These are phyloP conservation scores for Panicum miliaceum DNA, from an alignment of 176 grass and related monocot genomes.

Conservation along the genomic window DNA sequence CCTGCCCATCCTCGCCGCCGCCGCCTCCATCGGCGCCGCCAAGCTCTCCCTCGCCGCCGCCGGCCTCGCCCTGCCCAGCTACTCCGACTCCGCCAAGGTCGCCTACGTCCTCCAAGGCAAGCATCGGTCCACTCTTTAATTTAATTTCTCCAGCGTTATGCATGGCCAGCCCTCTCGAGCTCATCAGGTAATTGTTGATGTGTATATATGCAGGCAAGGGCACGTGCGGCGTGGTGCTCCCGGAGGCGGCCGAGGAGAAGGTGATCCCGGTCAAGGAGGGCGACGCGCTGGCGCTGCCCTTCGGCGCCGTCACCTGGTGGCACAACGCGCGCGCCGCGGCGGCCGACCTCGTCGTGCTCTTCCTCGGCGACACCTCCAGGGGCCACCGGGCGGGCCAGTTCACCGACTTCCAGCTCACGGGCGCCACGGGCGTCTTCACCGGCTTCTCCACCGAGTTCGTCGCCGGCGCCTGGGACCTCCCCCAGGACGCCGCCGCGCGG, in stretches of 20 bases:
- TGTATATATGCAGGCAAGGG: slow-evolving; percentile 17
- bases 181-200: too few species aligned
- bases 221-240: slow-evolving; percentile 51
- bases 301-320: slow-evolving; percentile 76
- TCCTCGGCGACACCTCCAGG: slow-evolving; percentile 79
- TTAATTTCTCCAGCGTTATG: too few species aligned
- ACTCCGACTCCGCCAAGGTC: slow-evolving; percentile 84
- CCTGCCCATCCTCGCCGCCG: slow-evolving; percentile 71
- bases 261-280: slow-evolving; percentile 67
- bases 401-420: slow-evolving; percentile 69
- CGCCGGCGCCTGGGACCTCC: slow-evolving; percentile 67
- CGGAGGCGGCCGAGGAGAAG: slow-evolving; percentile 67
- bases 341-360: slow-evolving; percentile 60
- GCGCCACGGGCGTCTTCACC: slow-evolving; percentile 70
- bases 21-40: slow-evolving; percentile 72
- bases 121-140: not conserved
- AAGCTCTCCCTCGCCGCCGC: slow-evolving; percentile 62
- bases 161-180: too few species aligned
- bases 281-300: slow-evolving; percentile 72
- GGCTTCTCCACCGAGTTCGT: slow-evolving; percentile 77
- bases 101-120: slow-evolving; percentile 72
- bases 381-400: slow-evolving; percentile 62
- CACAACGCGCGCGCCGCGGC: slow-evolving; percentile 49
- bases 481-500: slow-evolving; percentile 37
- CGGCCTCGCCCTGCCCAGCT: slow-evolving; percentile 66